phyloP scores from a whole-genome alignment of 2,329 filamentous ascomycete genomes.

The Colletotrichum spinosum region DNA sequence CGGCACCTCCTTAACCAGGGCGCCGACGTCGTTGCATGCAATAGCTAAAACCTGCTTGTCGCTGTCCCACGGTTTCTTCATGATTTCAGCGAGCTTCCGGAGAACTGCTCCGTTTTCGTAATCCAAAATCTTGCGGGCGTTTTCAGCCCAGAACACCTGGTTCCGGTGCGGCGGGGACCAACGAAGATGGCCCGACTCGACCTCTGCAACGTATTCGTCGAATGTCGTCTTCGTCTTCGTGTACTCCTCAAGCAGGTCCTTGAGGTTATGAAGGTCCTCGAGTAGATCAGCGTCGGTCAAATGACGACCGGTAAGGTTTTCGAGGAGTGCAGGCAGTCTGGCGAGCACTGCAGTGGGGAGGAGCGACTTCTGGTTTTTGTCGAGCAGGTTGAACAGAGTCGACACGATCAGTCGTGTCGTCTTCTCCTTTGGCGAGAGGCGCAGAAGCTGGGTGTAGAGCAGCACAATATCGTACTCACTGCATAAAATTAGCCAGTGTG shows the following conservation, averaged over 20 bases:
- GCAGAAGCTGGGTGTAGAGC: constrained; percentile 91
- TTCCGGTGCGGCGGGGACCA: constrained; percentile 94
- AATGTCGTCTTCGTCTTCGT: constrained; percentile 81
- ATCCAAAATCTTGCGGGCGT: constrained; percentile 87
- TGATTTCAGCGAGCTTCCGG: constrained; percentile 85
- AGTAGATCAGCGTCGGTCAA: constrained; percentile 73
- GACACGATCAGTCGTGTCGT: constrained; percentile 92
- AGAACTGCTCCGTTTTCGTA: constrained; percentile 83
- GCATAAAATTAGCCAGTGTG: constrained; percentile 8
- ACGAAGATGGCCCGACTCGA: constrained; percentile 86
- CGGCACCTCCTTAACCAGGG: constrained; percentile 87
- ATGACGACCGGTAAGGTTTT: constrained; percentile 72
- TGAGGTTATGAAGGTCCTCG: constrained; percentile 71
- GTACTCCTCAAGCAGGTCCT: constrained; percentile 74
- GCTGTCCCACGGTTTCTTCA: constrained; percentile 78
- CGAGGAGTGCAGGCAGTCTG: constrained; percentile 77
- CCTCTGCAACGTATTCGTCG: constrained; percentile 89
- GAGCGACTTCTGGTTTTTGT: constrained; percentile 74
- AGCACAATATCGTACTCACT: constrained; percentile 94
- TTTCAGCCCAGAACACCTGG: constrained; percentile 90
- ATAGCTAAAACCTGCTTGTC: constrained; percentile 92
- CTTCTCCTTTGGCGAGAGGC: constrained; percentile 96
- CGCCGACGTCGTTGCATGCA: constrained; percentile 93
- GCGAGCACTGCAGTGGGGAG: constrained; percentile 90
- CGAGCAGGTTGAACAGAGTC: constrained; percentile 88